These are phyloP conservation scores for Cercophora samala DNA, from an alignment of 495 filamentous ascomycete species.

Conservation along the genomic window DNA sequence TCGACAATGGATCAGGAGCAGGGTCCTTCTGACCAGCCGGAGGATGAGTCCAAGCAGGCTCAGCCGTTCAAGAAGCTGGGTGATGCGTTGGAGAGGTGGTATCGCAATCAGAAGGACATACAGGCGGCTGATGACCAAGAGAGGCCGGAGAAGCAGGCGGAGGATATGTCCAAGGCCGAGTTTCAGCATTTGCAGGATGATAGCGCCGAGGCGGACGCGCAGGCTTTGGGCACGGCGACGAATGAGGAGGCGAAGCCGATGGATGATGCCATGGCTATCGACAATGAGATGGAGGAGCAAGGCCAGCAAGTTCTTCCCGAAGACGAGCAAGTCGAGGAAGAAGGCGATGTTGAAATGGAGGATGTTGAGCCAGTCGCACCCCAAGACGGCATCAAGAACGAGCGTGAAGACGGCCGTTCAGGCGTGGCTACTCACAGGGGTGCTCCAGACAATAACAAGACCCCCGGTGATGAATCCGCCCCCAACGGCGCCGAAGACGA, in stretches of 20 bases:
- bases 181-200: conserved; percentile 90
- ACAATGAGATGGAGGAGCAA: conserved; percentile 61
- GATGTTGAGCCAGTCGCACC: conserved; percentile 39
- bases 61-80: conserved; percentile 89
- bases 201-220: conserved; percentile 72
- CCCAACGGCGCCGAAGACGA: conserved; percentile 44
- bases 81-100: conserved; percentile 90
- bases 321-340: conserved; percentile 58
- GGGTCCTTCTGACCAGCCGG: conserved; percentile 43
- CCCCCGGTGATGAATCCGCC: conserved; percentile 29
- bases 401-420: conserved; percentile 39
- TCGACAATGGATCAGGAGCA: conserved; percentile 53
- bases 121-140: conserved; percentile 54
- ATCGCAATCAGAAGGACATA: conserved; percentile 78
- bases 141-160: conserved; percentile 51
- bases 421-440: conserved; percentile 51
- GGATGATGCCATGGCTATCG: conserved; percentile 80
- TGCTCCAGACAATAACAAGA: conserved; percentile 36
- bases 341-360: conserved; percentile 42
- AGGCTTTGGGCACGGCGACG: conserved; percentile 84
- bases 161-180: conserved; percentile 56
- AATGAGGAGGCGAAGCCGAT: conserved; percentile 81
- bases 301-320: conserved; percentile 47
- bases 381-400: conserved; percentile 42
- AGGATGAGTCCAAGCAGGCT: conserved; percentile 44